Percentiles rank a stretch among this genome's conserved stretches.
These are phyloP conservation scores for Trichosporon ovoides DNA, from an alignment of 1,284 basidiomycete species.

Conservation along the genomic window DNA sequence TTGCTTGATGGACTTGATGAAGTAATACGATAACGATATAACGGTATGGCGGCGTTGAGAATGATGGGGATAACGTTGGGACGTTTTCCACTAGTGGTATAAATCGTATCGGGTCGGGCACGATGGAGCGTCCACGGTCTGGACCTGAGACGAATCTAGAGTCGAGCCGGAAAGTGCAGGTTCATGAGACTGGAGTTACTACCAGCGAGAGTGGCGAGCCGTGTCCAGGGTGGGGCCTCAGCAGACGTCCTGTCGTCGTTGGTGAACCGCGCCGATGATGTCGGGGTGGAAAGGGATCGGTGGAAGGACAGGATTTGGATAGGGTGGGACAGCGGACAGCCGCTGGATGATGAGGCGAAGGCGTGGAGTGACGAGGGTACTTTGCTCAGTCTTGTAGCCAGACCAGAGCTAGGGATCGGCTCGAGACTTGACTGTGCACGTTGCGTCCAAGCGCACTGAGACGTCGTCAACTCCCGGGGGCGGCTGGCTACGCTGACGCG, in stretches of 20 bases:
- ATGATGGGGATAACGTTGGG: background rate
- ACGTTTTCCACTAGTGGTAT: slow-evolving; percentile 1
- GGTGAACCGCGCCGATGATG: background rate
- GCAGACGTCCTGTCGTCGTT: background rate
- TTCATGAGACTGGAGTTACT: no score
- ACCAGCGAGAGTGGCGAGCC: background rate
- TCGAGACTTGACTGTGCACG: background rate
- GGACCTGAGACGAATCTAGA: background rate
- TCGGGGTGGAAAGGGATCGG: background rate
- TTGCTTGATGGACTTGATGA: background rate
- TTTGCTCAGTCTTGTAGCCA: background rate
- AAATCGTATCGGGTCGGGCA: background rate
- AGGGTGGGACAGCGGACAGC: background rate
- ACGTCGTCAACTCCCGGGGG: background rate
- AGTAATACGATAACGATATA: background rate
- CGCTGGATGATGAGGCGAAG: background rate
- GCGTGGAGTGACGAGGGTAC: background rate
- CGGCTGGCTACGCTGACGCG: background rate
- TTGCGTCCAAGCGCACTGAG: no score
- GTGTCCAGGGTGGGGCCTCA: background rate
- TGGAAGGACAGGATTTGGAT: background rate
- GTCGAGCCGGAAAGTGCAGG: background rate
- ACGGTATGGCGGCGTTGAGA: background rate
- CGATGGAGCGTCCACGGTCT: background rate
- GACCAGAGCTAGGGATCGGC: background rate